Conservation (phyloP, 345 rosid species). For the Eucalyptus sp. region DNA sequence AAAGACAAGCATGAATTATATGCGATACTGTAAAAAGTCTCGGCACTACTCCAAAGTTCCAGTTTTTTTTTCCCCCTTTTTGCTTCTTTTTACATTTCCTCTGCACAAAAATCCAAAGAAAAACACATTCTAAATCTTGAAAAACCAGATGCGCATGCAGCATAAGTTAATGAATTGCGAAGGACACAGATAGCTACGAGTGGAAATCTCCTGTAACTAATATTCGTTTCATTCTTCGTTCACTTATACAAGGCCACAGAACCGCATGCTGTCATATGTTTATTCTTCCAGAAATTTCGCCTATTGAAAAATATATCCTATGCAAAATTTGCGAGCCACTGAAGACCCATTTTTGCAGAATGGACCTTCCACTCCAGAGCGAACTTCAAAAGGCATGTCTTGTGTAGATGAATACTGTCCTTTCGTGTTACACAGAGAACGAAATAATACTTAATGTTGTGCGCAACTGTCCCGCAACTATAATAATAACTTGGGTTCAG, state of each 20-base stretch:
- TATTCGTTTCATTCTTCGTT: neutral
- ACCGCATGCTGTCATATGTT: neutral
- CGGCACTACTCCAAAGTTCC: neutral
- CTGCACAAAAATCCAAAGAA: neutral
- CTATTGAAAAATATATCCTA: neutral
- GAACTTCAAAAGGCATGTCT: neutral
- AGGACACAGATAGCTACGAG: neutral
- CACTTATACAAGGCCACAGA: neutral
- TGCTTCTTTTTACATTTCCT: neutral
- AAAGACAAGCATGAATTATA: neutral
- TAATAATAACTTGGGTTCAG: neutral
- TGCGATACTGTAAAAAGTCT: neutral
- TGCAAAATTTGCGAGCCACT: neutral
- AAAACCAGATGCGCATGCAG: neutral
- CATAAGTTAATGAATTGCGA: neutral
- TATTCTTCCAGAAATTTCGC: neutral
- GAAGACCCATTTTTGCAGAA: neutral
- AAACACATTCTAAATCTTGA: neutral
- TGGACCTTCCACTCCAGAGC: neutral
- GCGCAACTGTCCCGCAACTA: fast-evolving
- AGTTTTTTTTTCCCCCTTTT: neutral
- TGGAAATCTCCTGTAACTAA: neutral
- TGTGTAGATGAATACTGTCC: neutral
- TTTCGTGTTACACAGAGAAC: neutral
- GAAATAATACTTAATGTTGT: neutral